Percentiles rank a stretch among this genome's conserved stretches.
Evolutionary conservation across 352 stramenopile genomes (phyloP).

Genomic region (Phytophthora citricola): DNA sequence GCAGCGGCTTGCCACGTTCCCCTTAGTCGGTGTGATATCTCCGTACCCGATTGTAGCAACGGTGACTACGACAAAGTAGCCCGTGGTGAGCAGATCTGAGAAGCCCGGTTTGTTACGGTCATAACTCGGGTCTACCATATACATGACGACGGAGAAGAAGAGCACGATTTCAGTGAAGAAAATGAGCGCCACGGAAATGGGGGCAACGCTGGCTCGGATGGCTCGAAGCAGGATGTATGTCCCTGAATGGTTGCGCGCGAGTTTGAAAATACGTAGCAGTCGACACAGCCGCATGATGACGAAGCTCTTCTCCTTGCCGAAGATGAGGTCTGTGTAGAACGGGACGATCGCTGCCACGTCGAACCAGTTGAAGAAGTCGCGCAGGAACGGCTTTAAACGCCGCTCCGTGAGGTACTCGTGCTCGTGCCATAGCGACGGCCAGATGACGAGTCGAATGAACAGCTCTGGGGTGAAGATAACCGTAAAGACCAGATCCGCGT

Average conservation of each 20-base stretch:
- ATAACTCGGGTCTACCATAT: slow-evolving; percentile 79
- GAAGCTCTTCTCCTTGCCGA: slow-evolving; percentile 78
- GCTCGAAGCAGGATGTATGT: slow-evolving; percentile 81
- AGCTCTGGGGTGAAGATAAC: slow-evolving; percentile 76
- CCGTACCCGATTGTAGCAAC: slow-evolving; percentile 81
- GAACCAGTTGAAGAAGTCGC: slow-evolving; percentile 87
- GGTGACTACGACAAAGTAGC: slow-evolving; percentile 82
- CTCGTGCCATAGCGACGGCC: slow-evolving; percentile 75
- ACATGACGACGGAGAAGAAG: slow-evolving; percentile 84
- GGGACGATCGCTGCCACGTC: slow-evolving; percentile 71
- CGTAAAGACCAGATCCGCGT: slow-evolving; percentile 76
- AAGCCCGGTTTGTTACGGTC: slow-evolving; percentile 71
- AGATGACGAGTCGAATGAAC: slow-evolving; percentile 73
- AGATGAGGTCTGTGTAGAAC: slow-evolving; percentile 80
- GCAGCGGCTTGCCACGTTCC: slow-evolving; percentile 65
- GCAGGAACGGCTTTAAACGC: slow-evolving; percentile 69
- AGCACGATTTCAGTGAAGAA: slow-evolving; percentile 86
- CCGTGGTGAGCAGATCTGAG: slow-evolving; percentile 73
- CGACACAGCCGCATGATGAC: slow-evolving; percentile 74
- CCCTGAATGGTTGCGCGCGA: slow-evolving; percentile 78
- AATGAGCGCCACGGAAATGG: slow-evolving; percentile 81
- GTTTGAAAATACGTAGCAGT: slow-evolving; percentile 82
- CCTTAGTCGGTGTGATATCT: slow-evolving; percentile 78
- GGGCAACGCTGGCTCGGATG: slow-evolving; percentile 74
- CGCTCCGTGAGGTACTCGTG: slow-evolving; percentile 75